Evolutionary conservation across 768 basidiomycete species (phyloP).

Genomic region (button mushroom (Agaricus bisporus)): DNA sequence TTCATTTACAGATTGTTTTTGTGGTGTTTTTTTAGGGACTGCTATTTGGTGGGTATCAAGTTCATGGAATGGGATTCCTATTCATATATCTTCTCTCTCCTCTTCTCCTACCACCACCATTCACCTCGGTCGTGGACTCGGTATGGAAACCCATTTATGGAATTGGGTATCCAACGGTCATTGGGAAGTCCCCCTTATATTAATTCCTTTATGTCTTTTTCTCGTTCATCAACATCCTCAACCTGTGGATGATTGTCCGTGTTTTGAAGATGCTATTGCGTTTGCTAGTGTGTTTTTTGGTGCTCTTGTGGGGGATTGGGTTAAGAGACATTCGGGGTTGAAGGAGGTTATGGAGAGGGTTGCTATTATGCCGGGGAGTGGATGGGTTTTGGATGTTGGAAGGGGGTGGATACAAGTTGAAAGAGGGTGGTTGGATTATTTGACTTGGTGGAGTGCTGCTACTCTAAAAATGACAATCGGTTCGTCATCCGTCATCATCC

Average conservation of each 20-base stretch:
- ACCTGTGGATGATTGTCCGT: slow-evolving; percentile 95
- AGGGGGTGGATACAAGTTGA: slow-evolving; percentile 27
- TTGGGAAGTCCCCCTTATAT: slow-evolving; percentile 53
- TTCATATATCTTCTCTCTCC: slow-evolving; percentile 20
- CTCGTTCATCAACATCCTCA: slow-evolving; percentile 88
- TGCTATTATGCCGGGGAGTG: slow-evolving; percentile 53
- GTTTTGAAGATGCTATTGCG: slow-evolving; percentile 96
- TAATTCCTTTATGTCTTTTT: slow-evolving; percentile 59
- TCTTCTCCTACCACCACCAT: slow-evolving; percentile 17
- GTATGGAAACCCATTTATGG: slow-evolving; percentile 28
- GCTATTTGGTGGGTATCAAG: slow-evolving; percentile 61
- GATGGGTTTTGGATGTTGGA: slow-evolving; percentile 29
- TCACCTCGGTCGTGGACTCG: slow-evolving; percentile 32
- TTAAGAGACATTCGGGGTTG: slow-evolving; percentile 35
- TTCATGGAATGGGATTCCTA: slow-evolving; percentile 33
- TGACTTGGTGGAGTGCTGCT: slow-evolving; percentile 43
- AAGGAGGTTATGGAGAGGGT: slow-evolving; percentile 20
- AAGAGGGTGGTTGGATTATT: slow-evolving; percentile 30
- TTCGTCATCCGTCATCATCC: slow-evolving; percentile 20
- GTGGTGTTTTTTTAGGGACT: slow-evolving; percentile 60
- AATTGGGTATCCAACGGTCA: slow-evolving; percentile 30
- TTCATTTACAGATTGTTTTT: slow-evolving; percentile 67
- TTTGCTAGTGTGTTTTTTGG: slow-evolving; percentile 83
- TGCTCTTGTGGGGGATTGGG: slow-evolving; percentile 66
- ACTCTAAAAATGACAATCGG: slow-evolving; percentile 40